Percentiles rank a stretch among this genome's conserved stretches.
phyloP scores from a whole-genome alignment of 2,329 filamentous ascomycete genomes.

The Fusarium bactridioides region DNA sequence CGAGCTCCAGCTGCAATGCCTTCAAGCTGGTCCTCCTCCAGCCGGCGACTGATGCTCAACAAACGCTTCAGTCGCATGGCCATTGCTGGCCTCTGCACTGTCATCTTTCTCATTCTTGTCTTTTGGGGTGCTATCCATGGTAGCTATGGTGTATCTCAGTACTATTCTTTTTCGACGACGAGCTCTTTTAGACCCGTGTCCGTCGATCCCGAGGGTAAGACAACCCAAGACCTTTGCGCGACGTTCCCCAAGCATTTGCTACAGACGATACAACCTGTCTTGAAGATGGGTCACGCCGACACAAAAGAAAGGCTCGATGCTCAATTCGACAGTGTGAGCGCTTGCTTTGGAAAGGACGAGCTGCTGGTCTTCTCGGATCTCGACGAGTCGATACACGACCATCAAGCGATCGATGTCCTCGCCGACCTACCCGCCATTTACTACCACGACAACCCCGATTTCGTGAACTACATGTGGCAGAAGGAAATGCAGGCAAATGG shows the following conservation, averaged over 20 bases:
- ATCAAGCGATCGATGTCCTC: slow-evolving; percentile 55
- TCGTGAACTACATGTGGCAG: slow-evolving; percentile 53
- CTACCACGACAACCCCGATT: slow-evolving; percentile 47
- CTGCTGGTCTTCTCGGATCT: slow-evolving; percentile 62
- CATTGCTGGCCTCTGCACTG: slow-evolving; percentile 33
- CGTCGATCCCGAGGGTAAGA: slow-evolving; percentile 38
- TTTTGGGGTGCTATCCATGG: slow-evolving; percentile 39
- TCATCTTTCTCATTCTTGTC: slow-evolving; percentile 37
- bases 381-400: slow-evolving; percentile 54
- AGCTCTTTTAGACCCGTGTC: slow-evolving; percentile 45
- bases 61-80: slow-evolving; percentile 45
- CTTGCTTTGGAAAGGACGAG: slow-evolving; percentile 53
- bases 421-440: slow-evolving; percentile 54
- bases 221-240: slow-evolving; percentile 42
- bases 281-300: slow-evolving; percentile 47
- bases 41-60: slow-evolving; percentile 43
- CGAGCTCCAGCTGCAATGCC: slow-evolving; percentile 34
- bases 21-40: slow-evolving; percentile 37
- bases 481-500: slow-evolving; percentile 46
- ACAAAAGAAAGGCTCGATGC: slow-evolving; percentile 44
- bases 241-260: slow-evolving; percentile 46
- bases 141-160: slow-evolving; percentile 37
- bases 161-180: slow-evolving; percentile 42
- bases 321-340: slow-evolving; percentile 61
- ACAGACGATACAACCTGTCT: slow-evolving; percentile 44